Evolutionary conservation across 768 basidiomycete genomes (phyloP).

Genomic region (Hericium rajendrae): DNA sequence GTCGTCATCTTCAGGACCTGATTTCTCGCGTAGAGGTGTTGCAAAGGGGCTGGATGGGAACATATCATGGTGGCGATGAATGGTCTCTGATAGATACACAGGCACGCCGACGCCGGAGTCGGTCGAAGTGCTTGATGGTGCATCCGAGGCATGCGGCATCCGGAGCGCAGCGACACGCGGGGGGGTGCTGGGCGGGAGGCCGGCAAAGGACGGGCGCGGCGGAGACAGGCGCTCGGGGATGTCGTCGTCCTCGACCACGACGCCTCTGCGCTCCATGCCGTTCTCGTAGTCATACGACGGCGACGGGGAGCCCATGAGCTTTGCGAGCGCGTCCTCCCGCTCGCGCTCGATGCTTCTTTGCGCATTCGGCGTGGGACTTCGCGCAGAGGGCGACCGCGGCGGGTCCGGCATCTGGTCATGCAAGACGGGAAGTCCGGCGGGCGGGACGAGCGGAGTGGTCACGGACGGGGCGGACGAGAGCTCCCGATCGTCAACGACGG

Average conservation of each 20-base stretch:
- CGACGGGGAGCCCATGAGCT: conserved; percentile 8
- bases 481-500: conserved; percentile 24
- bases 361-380: conserved; percentile 10
- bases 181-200: conserved; percentile 32
- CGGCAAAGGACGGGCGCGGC: conserved; percentile 30
- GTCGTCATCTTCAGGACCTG: conserved; percentile 55
- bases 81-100: conserved; percentile 33
- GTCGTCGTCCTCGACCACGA: conserved; percentile 13
- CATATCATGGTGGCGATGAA: conserved; percentile 45
- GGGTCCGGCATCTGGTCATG: conserved; percentile 8
- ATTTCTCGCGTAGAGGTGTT: conserved; percentile 57
- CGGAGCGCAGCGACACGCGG: conserved; percentile 24
- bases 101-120: conserved; percentile 42
- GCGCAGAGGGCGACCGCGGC: neutral
- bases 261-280: conserved; percentile 10
- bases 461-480: conserved; percentile 15
- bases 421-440: conserved; percentile 5
- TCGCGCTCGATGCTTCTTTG: conserved; percentile 14
- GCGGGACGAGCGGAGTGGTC: conserved; percentile 11
- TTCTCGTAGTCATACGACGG: conserved; percentile 7
- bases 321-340: conserved; percentile 11
- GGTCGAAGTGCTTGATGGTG: conserved; percentile 36
- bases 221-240: conserved; percentile 23
- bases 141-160: conserved; percentile 41
- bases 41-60: conserved; percentile 67